Conservation (phyloP, 768 basidiomycete species). For the Fomitopsis serialis region DNA sequence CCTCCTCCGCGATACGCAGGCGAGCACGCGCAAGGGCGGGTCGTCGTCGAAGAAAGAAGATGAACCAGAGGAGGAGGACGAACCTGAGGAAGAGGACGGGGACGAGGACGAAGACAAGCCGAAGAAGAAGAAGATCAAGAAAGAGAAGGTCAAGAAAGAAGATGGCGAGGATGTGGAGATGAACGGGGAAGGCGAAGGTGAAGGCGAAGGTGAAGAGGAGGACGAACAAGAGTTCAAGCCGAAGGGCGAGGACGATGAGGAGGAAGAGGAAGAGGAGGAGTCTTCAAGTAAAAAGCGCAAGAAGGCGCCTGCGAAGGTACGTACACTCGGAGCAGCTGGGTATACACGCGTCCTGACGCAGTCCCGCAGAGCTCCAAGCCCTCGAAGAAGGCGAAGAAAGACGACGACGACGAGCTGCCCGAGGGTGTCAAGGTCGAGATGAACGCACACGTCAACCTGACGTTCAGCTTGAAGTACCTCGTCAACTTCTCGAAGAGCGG, state of each 20-base stretch:
- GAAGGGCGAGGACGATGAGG: slow-evolving; percentile 17
- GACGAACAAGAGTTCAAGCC: slow-evolving; percentile 38
- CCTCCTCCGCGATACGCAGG: slow-evolving; percentile 71
- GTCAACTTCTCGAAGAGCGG: slow-evolving; percentile 94
- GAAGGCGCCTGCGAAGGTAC: slow-evolving; percentile 48
- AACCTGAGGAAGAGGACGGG: slow-evolving; percentile 44
- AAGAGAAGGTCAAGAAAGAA: slow-evolving; percentile 36
- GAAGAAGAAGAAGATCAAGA: slow-evolving; percentile 34
- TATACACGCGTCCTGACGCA: not conserved
- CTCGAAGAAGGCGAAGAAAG: slow-evolving; percentile 51
- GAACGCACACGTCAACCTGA: slow-evolving; percentile 86
- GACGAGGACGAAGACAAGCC: slow-evolving; percentile 31
- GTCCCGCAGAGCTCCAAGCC: slow-evolving; percentile 29
- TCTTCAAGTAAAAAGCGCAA: slow-evolving; percentile 52
- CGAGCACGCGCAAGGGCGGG: slow-evolving; percentile 22
- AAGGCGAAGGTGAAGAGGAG: slow-evolving; percentile 38
- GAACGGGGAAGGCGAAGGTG: slow-evolving; percentile 25
- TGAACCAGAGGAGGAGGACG: slow-evolving; percentile 37
- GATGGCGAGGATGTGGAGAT: slow-evolving; percentile 32
- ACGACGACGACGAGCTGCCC: slow-evolving; percentile 47
- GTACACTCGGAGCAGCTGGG: slow-evolving; percentile 1
- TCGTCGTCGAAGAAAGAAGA: slow-evolving; percentile 23
- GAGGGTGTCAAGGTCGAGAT: slow-evolving; percentile 69
- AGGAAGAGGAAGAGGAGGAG: slow-evolving; percentile 32
- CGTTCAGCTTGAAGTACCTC: slow-evolving; percentile 95